Evolutionary conservation across 1,139 yeast species (phyloP).

Genomic region (Magnusiomyces fungicola): DNA sequence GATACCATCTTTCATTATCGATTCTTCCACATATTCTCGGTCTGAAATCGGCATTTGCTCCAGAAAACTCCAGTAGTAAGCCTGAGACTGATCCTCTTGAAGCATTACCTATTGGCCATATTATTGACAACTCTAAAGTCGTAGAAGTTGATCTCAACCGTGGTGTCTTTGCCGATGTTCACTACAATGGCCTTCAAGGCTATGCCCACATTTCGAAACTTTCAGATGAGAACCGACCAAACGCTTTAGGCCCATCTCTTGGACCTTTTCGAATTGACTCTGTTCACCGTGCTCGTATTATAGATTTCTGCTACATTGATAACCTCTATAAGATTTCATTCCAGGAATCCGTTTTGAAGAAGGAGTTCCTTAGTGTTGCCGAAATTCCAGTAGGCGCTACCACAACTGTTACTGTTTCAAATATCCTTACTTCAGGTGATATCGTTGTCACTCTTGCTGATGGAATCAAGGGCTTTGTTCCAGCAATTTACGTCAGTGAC

Average conservation of each 20-base stretch:
- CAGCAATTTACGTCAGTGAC: constrained; percentile 74
- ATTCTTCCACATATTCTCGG: constrained; percentile 48
- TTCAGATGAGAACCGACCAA: constrained; percentile 43
- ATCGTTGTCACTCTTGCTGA: constrained; percentile 58
- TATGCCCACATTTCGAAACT: constrained; percentile 56
- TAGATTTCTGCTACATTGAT: constrained; percentile 63
- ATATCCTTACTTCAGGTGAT: constrained; percentile 66
- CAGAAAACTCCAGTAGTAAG: not conserved
- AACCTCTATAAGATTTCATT: constrained; percentile 59
- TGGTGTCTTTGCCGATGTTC: constrained; percentile 31
- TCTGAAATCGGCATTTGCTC: constrained; percentile 16
- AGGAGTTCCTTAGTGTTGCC: constrained; percentile 54
- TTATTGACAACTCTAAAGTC: constrained; percentile 52
- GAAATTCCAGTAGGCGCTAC: constrained; percentile 75
- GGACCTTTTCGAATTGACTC: constrained; percentile 50
- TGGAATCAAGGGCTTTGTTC: constrained; percentile 67
- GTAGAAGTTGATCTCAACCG: constrained; percentile 41
- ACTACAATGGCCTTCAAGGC: constrained; percentile 18
- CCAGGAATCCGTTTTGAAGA: constrained; percentile 55
- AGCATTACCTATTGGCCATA: constrained; percentile 73
- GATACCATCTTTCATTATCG: constrained; percentile 60
- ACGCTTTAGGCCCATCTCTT: constrained; percentile 30
- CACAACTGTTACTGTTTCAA: constrained; percentile 40
- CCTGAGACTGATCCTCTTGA: constrained; percentile 41
- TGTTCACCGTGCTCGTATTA: constrained; percentile 65